These are phyloP conservation scores for Rhynchospora tenuis DNA, from an alignment of 176 grass and related monocot species.

Conservation along the genomic window DNA sequence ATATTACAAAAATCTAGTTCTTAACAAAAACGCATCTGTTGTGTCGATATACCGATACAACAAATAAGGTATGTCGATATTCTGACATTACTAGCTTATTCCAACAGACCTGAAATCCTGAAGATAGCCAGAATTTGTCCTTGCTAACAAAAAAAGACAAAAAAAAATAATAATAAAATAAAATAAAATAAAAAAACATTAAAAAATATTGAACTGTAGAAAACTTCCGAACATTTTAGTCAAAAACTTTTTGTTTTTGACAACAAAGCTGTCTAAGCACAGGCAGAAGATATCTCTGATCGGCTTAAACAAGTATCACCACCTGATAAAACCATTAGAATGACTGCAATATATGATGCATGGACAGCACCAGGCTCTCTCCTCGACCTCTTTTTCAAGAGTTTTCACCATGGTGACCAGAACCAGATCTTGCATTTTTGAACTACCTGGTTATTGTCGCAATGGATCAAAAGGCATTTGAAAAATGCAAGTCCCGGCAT, in stretches of 20 bases:
- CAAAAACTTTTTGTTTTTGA: background rate
- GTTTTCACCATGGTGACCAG: slow-evolving; percentile 59
- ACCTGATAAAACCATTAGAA: slow-evolving; percentile 40
- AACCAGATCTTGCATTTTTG: slow-evolving; percentile 30
- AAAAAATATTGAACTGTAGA: no score
- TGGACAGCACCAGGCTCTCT: slow-evolving; percentile 59
- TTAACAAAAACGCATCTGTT: no score
- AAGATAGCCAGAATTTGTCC: no score
- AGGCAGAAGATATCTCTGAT: slow-evolving; percentile 29
- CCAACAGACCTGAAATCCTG: no score
- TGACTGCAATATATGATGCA: slow-evolving; percentile 63
- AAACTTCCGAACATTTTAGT: background rate
- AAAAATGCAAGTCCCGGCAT: slow-evolving; percentile 46
- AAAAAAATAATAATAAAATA: no score
- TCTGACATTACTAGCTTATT: no score
- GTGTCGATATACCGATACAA: no score
- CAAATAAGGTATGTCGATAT: no score
- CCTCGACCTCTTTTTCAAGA: slow-evolving; percentile 68
- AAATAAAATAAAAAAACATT: background rate
- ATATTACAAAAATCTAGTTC: no score
- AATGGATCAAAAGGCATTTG: slow-evolving; percentile 44
- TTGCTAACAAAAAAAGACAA: no score
- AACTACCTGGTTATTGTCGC: slow-evolving; percentile 54
- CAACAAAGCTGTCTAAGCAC: background rate
- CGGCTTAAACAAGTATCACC: slow-evolving; percentile 43